Percentiles rank a stretch among this genome's conserved stretches.
These are phyloP conservation scores for Trichoderma semiorbis DNA, from an alignment of 2,329 filamentous ascomycete species.

Conservation along the genomic window DNA sequence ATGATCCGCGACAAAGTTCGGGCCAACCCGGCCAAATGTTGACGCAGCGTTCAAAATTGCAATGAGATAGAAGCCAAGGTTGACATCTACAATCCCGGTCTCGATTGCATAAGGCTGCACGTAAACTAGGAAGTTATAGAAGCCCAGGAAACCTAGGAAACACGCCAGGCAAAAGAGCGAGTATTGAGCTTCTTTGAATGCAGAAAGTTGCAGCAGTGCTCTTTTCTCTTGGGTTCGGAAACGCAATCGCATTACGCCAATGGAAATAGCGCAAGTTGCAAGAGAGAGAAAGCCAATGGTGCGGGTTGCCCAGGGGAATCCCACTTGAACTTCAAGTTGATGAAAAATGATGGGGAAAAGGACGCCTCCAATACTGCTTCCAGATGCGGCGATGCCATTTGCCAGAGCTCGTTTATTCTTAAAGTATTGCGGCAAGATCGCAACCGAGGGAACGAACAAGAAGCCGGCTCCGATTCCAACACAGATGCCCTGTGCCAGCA, in stretches of 20 bases:
- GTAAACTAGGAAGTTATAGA: neutral
- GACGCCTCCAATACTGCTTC: neutral
- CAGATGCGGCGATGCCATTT: neutral
- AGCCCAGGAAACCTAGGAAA: neutral
- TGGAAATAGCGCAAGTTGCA: neutral
- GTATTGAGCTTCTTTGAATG: neutral
- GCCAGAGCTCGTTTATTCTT: neutral
- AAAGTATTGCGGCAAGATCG: constrained; percentile 27
- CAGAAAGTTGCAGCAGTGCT: neutral
- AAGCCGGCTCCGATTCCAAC: constrained; percentile 44
- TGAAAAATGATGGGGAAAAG: neutral
- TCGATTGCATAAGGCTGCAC: neutral
- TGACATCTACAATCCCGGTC: neutral
- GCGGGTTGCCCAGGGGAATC: neutral
- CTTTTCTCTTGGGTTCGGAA: neutral
- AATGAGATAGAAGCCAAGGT: neutral
- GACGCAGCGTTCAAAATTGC: neutral
- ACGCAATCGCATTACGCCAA: neutral
- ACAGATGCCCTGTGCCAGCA: constrained; percentile 44
- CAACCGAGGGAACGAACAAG: constrained; percentile 37
- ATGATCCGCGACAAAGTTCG: neutral
- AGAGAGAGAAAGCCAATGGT: neutral
- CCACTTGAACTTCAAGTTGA: neutral
- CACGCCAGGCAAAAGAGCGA: neutral
- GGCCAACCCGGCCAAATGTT: neutral